Evolutionary conservation across 164 flowering plant species (phyloP), one percentile per base, ranked within the genome.

Genomic region (Stephania yunnanensis): DNA sequence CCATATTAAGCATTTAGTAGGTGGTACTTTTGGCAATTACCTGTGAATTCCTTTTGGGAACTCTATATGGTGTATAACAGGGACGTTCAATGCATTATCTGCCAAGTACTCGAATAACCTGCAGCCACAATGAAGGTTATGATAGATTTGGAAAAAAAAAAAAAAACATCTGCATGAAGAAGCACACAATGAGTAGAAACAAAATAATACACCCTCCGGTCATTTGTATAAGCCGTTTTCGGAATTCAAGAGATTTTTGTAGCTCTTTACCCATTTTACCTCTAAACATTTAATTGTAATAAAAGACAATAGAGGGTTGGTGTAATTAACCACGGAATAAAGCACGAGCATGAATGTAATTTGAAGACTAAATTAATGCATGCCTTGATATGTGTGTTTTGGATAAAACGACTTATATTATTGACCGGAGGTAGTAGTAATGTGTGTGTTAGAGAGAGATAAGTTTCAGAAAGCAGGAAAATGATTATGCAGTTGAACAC

Each of bases 61-160:
- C 78, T 91, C 88, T 74, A 95, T 81, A 74, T 95, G 97, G 83
- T 95, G 99, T 82, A 95, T 89, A 3, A 92, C 97, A 10, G 99
- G 97, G 83, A 90, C 86, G 81, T 85, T 78, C 71, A 95, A 81
- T 76, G 82, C 76, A 79, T 92, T 91, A 44, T 89, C 97, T 29
- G 80, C 81, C 70, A 93, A 87, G 80, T 84, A 91, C 83, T 91
- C 99, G 75, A 95, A 95, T 67, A 95, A 79, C 87, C 98, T 92
- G 92, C 83, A 85, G 52, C 46, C 30, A 83, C 70, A 75, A 30
- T 7, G 30, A 78, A 73, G 31, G 6, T 31, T 20, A 66, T n/a
- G 75, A 45, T 17, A 10, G 5, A 72, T 9, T 9, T 70, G 45
- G 12, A 67, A 69, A 25, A 25, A 25, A 25, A 25, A 25, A 25